A percentile compares a stretch with the other conserved stretches of the same genome.
Evolutionary conservation across 1,139 yeast species (phyloP).

Genomic region (Tardiomyces blankii): DNA sequence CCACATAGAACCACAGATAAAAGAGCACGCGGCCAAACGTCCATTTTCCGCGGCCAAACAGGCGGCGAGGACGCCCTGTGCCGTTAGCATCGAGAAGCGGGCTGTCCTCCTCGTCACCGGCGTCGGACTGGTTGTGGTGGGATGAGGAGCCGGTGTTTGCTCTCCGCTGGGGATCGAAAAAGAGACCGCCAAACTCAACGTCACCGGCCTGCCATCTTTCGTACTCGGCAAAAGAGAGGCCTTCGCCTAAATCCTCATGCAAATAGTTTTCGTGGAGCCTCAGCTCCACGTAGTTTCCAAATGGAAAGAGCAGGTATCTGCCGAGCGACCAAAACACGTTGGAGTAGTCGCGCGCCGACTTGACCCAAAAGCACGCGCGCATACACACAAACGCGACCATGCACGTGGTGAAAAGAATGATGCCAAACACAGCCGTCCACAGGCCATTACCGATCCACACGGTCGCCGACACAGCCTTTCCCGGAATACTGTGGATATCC

Average conservation of each 20-base stretch:
- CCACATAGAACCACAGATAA: slow-evolving; percentile 57
- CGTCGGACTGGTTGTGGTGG: slow-evolving; percentile 3
- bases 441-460: slow-evolving; percentile 63
- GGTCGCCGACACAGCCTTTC: slow-evolving; percentile 43
- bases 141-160: neutral
- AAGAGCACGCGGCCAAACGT: slow-evolving; percentile 71
- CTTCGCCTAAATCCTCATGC: slow-evolving; percentile 82
- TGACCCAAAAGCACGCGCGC: slow-evolving; percentile 22
- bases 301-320: slow-evolving; percentile 64
- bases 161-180: slow-evolving; percentile 46
- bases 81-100: slow-evolving; percentile 4
- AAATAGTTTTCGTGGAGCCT: slow-evolving; percentile 70
- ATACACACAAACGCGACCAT: slow-evolving; percentile 39
- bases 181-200: slow-evolving; percentile 44
- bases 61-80: slow-evolving; percentile 32
- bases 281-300: slow-evolving; percentile 79
- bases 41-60: slow-evolving; percentile 94
- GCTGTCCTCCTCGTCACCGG: slow-evolving; percentile 14
- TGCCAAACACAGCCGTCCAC: slow-evolving; percentile 70
- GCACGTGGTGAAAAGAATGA: slow-evolving; percentile 45
- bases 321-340: slow-evolving; percentile 53
- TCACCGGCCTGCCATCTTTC: slow-evolving; percentile 82
- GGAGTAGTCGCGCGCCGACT: slow-evolving; percentile 45
- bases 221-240: slow-evolving; percentile 75
- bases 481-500: slow-evolving; percentile 78